These are phyloP conservation scores for Platanus orientalis DNA, from an alignment of 164 flowering plant genomes.

Conservation along the genomic window DNA sequence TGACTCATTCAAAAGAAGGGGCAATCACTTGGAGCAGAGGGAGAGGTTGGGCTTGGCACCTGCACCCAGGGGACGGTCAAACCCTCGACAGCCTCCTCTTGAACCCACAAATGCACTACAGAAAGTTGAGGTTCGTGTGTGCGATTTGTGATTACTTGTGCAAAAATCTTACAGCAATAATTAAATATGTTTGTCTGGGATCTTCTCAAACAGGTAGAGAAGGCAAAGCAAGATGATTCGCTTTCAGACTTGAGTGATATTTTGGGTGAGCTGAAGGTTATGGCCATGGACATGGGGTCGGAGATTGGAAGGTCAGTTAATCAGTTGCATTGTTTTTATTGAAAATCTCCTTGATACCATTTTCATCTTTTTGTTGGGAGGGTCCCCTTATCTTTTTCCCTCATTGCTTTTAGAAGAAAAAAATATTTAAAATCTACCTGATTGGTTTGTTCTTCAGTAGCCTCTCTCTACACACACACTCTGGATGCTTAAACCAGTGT, in stretches of 20 bases:
- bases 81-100: constrained; percentile 36
- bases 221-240: constrained; percentile 72
- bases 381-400: neutral
- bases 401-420: no score
- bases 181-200: neutral
- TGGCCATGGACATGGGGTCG: constrained; percentile 89
- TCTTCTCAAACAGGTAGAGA: constrained; percentile 50
- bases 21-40: constrained; percentile 48
- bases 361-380: neutral
- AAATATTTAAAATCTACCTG: no score
- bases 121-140: constrained; percentile 74
- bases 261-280: constrained; percentile 72
- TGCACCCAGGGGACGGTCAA: constrained; percentile 32
- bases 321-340: no score
- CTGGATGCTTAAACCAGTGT: no score
- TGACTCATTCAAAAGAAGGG: constrained; percentile 38
- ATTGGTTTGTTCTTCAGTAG: no score
- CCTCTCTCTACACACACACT: no score
- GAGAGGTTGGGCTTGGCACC: constrained; percentile 60
- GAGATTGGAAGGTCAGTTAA: constrained; percentile 61
- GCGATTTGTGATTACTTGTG: neutral
- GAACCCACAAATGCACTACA: constrained; percentile 59
- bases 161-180: neutral
- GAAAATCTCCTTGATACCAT: neutral
- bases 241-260: constrained; percentile 66